A percentile compares a stretch with the other conserved stretches of the same genome.
Conservation (phyloP, 2,329 filamentous ascomycete species). For the Calonectria pauciramosa region DNA sequence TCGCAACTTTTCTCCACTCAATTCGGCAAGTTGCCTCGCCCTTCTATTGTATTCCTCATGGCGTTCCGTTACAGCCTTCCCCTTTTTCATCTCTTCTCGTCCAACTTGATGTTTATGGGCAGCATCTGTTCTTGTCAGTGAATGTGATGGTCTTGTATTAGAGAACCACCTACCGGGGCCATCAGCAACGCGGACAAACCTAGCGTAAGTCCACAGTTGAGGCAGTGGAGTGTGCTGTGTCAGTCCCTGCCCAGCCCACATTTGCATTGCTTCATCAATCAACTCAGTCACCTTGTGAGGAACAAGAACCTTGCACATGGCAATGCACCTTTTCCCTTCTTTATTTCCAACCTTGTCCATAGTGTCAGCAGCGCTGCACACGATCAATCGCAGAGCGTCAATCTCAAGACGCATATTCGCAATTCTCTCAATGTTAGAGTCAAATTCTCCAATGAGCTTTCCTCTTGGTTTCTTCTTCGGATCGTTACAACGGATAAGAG, state of each 20-base stretch:
- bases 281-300: slow-evolving; percentile 82
- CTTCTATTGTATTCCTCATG: slow-evolving; percentile 73
- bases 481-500: slow-evolving; percentile 26
- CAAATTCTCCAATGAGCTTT: slow-evolving; percentile 30
- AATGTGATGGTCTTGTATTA: not conserved
- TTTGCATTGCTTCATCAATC: slow-evolving; percentile 92
- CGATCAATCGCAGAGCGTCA: slow-evolving; percentile 84
- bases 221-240: slow-evolving; percentile 89
- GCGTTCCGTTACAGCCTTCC: slow-evolving; percentile 67
- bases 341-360: slow-evolving; percentile 90
- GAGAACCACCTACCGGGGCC: slow-evolving; percentile 66
- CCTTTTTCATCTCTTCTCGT: slow-evolving; percentile 79
- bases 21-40: slow-evolving; percentile 71
- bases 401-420: slow-evolving; percentile 90
- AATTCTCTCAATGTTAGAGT: slow-evolving; percentile 88
- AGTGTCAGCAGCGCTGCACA: slow-evolving; percentile 89
- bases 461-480: slow-evolving; percentile 31
- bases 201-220: slow-evolving; percentile 77
- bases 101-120: slow-evolving; percentile 85
- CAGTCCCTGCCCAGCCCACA: slow-evolving; percentile 87
- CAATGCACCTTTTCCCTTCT: slow-evolving; percentile 87
- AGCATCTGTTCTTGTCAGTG: slow-evolving; percentile 69
- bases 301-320: slow-evolving; percentile 89
- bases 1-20: slow-evolving; percentile 59
- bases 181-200: slow-evolving; percentile 85